These are phyloP conservation scores for Sarocladium oryzae DNA, from an alignment of 2,329 filamentous ascomycete genomes.

Conservation along the genomic window DNA sequence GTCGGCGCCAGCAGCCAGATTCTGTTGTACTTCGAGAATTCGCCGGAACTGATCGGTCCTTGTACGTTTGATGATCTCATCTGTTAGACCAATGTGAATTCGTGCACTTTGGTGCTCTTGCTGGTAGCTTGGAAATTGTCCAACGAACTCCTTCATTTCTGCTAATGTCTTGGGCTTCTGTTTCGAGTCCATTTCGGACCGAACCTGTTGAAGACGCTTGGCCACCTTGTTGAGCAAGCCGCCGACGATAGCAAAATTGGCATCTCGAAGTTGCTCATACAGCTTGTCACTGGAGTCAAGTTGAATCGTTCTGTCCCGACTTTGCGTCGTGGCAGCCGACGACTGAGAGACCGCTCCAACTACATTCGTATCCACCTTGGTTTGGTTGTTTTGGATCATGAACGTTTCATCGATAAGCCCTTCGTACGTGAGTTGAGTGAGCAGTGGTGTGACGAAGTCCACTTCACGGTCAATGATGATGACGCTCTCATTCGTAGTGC, in stretches of 20 bases:
- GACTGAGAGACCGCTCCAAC: slow-evolving; percentile 68
- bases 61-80: slow-evolving; percentile 93
- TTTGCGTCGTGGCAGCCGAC: slow-evolving; percentile 47
- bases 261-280: slow-evolving; percentile 79
- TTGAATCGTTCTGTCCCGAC: slow-evolving; percentile 78
- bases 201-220: slow-evolving; percentile 73
- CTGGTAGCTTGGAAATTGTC: slow-evolving; percentile 84
- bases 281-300: slow-evolving; percentile 86
- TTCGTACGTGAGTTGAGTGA: slow-evolving; percentile 95
- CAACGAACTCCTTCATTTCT: slow-evolving; percentile 92
- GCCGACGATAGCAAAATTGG: slow-evolving; percentile 93
- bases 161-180: slow-evolving; percentile 82
- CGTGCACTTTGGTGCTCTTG: slow-evolving; percentile 91
- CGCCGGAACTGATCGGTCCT: slow-evolving; percentile 83
- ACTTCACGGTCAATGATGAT: slow-evolving; percentile 95
- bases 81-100: slow-evolving; percentile 82
- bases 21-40: slow-evolving; percentile 89
- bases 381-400: slow-evolving; percentile 84
- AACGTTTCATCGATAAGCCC: slow-evolving; percentile 92
- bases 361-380: slow-evolving; percentile 85
- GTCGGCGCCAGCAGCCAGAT: slow-evolving; percentile 84
- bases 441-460: slow-evolving; percentile 83
- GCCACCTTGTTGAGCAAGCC: slow-evolving; percentile 85
- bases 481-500: slow-evolving; percentile 79
- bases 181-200: slow-evolving; percentile 83